phyloP scores from a whole-genome alignment of 139 green algal species.

The Micractinium conductrix region DNA sequence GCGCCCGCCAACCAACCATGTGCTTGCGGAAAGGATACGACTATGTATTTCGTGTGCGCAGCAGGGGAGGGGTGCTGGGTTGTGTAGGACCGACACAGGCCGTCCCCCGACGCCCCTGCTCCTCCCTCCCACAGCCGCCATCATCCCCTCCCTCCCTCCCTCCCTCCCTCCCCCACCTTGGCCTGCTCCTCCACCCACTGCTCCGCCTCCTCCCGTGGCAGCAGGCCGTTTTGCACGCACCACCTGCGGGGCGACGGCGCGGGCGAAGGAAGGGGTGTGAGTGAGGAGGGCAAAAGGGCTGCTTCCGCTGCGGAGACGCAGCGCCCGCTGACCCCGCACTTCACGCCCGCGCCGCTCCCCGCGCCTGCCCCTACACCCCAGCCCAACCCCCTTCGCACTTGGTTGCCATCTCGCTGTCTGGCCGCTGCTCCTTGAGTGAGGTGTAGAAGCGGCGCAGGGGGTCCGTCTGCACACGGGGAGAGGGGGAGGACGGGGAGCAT shows the following conservation, averaged over 20 bases:
- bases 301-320: too few relatives aligned
- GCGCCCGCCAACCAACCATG: too few relatives aligned
- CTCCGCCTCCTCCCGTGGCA: conserved; percentile 67
- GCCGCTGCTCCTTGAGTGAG: conserved; percentile 70
- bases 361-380: not conserved
- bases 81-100: too few relatives aligned
- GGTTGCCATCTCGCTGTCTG: conserved; percentile 77
- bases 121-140: too few relatives aligned
- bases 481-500: not conserved
- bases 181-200: conserved; percentile 44
- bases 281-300: too few relatives aligned
- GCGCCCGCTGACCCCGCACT: too few relatives aligned
- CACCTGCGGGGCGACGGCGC: conserved; percentile 30
- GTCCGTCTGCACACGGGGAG: conserved; percentile 59
- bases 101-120: too few relatives aligned
- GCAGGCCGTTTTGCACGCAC: conserved; percentile 67
- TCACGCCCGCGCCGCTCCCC: not conserved
- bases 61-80: too few relatives aligned
- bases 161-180: not conserved
- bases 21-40: too few relatives aligned
- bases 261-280: not conserved
- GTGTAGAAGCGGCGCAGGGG: conserved; percentile 84
- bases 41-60: too few relatives aligned
- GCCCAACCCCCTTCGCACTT: conserved; percentile 65
- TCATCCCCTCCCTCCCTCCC: not conserved